A percentile compares a stretch with the other conserved stretches of the same genome.
Evolutionary conservation across 129 eudicot species (phyloP).

Genomic region (Lonicera japonica): DNA sequence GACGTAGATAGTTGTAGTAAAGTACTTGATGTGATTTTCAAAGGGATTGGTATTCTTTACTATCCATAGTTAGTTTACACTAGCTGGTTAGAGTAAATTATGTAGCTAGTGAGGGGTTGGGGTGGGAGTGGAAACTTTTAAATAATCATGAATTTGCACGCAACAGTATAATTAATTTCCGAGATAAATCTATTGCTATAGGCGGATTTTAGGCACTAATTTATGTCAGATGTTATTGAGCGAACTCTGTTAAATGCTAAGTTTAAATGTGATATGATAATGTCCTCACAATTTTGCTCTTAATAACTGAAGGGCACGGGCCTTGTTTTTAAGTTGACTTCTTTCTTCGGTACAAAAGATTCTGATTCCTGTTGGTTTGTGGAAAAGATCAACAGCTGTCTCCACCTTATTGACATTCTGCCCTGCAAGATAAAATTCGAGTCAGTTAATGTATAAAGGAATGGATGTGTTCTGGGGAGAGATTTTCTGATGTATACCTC

Average conservation of each 20-base stretch:
- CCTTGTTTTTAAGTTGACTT: constrained; percentile 75
- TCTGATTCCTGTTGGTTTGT: constrained; percentile 98
- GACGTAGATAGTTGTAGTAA: no score
- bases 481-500: constrained; percentile 52
- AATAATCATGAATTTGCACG: neutral
- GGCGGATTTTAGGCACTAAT: neutral
- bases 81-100: no score
- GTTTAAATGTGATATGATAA: neutral
- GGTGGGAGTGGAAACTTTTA: no score
- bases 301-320: constrained; percentile 76
- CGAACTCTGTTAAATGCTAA: neutral
- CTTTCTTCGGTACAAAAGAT: constrained; percentile 99
- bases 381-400: constrained; percentile 93
- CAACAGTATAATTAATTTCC: neutral
- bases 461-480: neutral
- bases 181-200: neutral
- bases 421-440: constrained; percentile 42
- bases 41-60: no score
- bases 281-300: constrained; percentile 89
- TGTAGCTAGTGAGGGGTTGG: no score
- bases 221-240: neutral
- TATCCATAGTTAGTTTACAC: no score
- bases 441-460: constrained; percentile 1
- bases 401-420: constrained; percentile 99
- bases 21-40: no score